Base-by-base conservation (phyloP, 192 early-diverging fungal genomes). In the Gigaspora rosea region DNA sequence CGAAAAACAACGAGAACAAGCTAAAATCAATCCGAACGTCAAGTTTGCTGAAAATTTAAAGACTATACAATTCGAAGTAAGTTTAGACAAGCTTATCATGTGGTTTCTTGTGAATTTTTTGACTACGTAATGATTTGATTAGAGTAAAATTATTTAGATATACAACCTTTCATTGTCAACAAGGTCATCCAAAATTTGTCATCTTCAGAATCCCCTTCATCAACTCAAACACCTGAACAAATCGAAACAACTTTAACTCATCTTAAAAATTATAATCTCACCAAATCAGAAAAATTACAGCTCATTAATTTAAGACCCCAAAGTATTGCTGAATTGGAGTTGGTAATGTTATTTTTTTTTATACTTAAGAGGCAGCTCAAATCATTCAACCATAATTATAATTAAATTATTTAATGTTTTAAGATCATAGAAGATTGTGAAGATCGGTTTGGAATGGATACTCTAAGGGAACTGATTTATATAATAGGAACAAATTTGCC, bases 351-450 rank as follows among this genome's bases (percentile, higher is more conserved):
- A 52, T 71, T 8, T 16, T 16, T 12, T 16, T 50, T 66, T 46
- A 9, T 35, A 22, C 27, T 27, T 27, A 27, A 27, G 27, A 27
- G 27, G 1, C 27, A 1, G 27, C 27, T 27, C 27, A 1, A 27
- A 27, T 27, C 27, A 27, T 20, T 5, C 12, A 52, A 56, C 12
- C 52, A 56, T 33, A 15, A 33, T 50, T 8, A 33, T 32, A 32
- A 10, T 54, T 22, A 8, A n/a, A 2, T 8, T n/a, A 27, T 27
- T 27, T 27, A 27, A 27, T 27, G 27, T 27, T 58, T 46, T 41
- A 56, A 73, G 71, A 73, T 73, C 20, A 73, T 73, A 58, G 71
- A 73, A 58, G 71, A 73, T 73, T 73, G 54, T 48, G 71, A 73
- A 59, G 71, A 73, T 47, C n/a, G 71, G 46, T 56, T 56, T 41